phyloP scores from a whole-genome alignment of 208 protist species.

The Giardia duodenalis region DNA sequence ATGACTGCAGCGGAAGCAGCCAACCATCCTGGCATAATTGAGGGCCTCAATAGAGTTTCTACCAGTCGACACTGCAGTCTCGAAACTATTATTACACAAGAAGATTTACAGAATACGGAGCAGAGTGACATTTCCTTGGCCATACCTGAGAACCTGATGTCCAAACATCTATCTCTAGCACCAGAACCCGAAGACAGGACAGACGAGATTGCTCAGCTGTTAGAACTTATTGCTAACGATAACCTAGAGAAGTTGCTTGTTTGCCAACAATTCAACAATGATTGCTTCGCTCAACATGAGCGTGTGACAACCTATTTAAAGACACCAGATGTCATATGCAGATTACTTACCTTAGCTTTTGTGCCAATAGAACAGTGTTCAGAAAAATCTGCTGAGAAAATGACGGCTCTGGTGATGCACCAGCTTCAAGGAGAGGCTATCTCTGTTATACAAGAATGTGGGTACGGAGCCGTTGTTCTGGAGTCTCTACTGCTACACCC shows the following conservation, averaged over 20 bases:
- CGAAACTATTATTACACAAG: neutral
- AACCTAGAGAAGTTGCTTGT: neutral
- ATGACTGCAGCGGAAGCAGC: neutral
- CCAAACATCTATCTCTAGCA: no score
- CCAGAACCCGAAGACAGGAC: neutral
- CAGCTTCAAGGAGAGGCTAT: neutral
- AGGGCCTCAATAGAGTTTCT: neutral
- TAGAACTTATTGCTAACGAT: neutral
- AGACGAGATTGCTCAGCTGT: neutral
- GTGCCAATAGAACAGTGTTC: neutral
- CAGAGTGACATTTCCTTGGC: no score
- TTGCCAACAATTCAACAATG: neutral
- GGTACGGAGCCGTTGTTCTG: neutral
- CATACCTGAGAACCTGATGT: no score
- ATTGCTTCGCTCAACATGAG: neutral
- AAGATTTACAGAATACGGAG: no score
- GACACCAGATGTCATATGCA: neutral
- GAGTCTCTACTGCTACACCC: neutral
- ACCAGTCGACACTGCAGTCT: neutral
- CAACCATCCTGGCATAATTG: neutral
- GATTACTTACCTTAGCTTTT: neutral
- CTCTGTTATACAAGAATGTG: neutral
- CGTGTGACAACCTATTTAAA: neutral
- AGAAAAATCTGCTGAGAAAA: no score
- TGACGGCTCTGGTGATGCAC: neutral